Conservation (phyloP, 169 alveolate species). For the Fabrea salina region DNA sequence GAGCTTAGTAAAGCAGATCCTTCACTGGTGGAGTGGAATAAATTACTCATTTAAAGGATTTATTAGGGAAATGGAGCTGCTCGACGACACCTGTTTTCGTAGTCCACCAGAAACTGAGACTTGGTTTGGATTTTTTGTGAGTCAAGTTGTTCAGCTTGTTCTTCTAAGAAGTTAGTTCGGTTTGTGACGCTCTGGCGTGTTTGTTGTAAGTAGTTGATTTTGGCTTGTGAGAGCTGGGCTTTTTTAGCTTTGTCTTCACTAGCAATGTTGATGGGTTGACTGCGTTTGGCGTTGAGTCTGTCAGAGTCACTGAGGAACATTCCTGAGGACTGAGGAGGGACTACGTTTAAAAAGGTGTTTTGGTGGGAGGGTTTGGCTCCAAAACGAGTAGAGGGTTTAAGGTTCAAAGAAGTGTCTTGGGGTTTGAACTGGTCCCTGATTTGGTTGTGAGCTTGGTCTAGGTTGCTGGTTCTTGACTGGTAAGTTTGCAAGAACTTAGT, state of each 20-base stretch:
- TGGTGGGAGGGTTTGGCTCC: not conserved
- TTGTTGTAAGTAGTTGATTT: not conserved
- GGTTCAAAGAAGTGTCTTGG: not conserved
- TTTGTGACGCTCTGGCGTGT: not conserved
- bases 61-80: too few species aligned
- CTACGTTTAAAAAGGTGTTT: not conserved
- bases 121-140: too few species aligned
- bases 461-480: not conserved
- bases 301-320: not conserved
- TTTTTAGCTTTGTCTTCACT: slow-evolving; percentile 8
- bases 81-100: too few species aligned
- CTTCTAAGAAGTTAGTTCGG: too few species aligned
- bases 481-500: not conserved
- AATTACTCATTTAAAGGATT: too few species aligned
- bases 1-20: too few species aligned
- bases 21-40: too few species aligned
- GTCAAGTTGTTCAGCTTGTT: too few species aligned
- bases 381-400: not conserved
- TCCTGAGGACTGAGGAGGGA: not conserved
- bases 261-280: slow-evolving; percentile 26
- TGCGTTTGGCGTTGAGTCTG: not conserved
- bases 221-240: not conserved
- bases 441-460: not conserved
- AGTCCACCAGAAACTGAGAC: too few species aligned
- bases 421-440: not conserved